These are phyloP conservation scores for Melampsora larici-populina DNA, from an alignment of 1,284 basidiomycete species.

Conservation along the genomic window DNA sequence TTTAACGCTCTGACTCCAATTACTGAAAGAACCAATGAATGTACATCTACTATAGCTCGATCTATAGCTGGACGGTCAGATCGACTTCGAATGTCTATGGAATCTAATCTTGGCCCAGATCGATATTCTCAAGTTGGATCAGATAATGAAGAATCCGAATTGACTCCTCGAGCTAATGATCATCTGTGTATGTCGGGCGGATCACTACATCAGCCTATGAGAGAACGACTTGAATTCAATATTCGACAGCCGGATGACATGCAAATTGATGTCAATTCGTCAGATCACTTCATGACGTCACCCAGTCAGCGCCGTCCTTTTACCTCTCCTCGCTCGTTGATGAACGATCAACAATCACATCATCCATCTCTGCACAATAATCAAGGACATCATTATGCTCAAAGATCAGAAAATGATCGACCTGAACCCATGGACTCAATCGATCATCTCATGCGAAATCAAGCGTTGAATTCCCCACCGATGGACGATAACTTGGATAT, in stretches of 20 bases:
- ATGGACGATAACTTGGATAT: neutral
- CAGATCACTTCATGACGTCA: neutral
- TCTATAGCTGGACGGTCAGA: neutral
- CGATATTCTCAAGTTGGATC: conserved; percentile 9
- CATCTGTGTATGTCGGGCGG: conserved; percentile 13
- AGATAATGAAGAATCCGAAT: neutral
- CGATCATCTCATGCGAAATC: neutral
- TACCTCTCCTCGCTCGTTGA: neutral
- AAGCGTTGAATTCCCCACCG: conserved; percentile 8
- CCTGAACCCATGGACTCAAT: neutral
- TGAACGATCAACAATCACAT: neutral
- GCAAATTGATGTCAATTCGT: neutral
- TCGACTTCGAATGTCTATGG: neutral
- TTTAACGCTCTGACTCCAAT: conserved; percentile 84
- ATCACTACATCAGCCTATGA: neutral
- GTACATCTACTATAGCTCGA: conserved; percentile 57
- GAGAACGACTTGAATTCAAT: neutral
- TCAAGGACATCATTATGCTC: neutral
- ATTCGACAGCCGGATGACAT: neutral
- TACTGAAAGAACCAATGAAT: conserved; percentile 85
- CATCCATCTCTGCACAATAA: neutral
- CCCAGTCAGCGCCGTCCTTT: neutral
- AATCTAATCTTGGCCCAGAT: neutral
- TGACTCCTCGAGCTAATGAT: conserved; percentile 28
- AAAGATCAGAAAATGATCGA: neutral